Evolutionary conservation across 2,329 filamentous ascomycete species (phyloP).

Genomic region (Epichloe sp.): DNA sequence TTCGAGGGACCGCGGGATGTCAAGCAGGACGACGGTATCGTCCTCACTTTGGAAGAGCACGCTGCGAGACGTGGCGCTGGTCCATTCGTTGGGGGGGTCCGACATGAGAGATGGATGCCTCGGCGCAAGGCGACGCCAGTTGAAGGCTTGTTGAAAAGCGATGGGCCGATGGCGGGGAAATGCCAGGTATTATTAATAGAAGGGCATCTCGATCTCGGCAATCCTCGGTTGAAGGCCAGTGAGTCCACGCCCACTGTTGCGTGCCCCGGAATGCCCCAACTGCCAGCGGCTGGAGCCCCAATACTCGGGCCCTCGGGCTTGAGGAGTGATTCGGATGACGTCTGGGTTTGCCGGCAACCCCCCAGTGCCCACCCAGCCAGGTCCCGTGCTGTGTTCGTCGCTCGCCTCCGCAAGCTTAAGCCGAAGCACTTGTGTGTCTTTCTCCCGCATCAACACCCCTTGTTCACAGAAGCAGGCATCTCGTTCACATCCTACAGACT

Average conservation of each 20-base stretch:
- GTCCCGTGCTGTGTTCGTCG: slow-evolving; percentile 3
- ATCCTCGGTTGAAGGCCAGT: slow-evolving; percentile 8
- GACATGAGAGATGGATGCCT: slow-evolving; percentile 1
- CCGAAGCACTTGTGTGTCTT: not conserved
- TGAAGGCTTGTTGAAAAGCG: too few relatives aligned
- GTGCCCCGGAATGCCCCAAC: too few relatives aligned
- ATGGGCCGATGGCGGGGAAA: too few relatives aligned
- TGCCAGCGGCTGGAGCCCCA: too few relatives aligned
- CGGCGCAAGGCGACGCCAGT: too few relatives aligned
- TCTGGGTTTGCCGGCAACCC: not conserved
- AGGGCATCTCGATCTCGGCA: slow-evolving; percentile 4
- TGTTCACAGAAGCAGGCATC: not conserved
- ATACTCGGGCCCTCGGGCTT: too few relatives aligned
- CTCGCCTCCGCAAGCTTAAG: not conserved
- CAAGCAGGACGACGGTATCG: slow-evolving; percentile 44
- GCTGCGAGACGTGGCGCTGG: slow-evolving; percentile 10
- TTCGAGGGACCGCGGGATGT: slow-evolving; percentile 58
- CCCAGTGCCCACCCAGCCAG: too few relatives aligned
- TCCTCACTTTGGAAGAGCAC: slow-evolving; percentile 21
- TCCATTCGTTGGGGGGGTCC: not conserved
- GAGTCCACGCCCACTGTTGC: too few relatives aligned
- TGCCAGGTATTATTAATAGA: too few relatives aligned
- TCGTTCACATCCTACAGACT: not conserved
- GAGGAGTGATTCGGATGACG: slow-evolving; percentile 7
- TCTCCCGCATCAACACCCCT: not conserved